Evolutionary conservation across 192 early-diverging fungal genomes (phyloP).

Genomic region (Coemansia sp.): DNA sequence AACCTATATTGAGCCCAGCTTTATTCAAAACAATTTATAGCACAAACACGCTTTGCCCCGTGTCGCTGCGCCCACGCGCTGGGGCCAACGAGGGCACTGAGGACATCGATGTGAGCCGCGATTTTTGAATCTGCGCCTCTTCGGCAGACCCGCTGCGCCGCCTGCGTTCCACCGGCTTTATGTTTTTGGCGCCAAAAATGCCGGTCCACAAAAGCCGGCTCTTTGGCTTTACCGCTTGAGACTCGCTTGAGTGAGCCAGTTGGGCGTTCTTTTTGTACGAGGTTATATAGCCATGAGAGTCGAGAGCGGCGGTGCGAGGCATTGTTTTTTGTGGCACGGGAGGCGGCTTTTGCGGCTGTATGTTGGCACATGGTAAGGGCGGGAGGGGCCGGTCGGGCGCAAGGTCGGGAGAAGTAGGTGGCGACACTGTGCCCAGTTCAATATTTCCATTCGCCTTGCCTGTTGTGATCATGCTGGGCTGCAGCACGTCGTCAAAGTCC

Average conservation of each 20-base stretch:
- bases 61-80: not conserved
- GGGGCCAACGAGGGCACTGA: conserved; percentile 9
- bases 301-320: conserved; percentile 18
- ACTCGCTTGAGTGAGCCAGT: conserved; percentile 1
- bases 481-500: conserved; percentile 42
- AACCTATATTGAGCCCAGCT: no score
- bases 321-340: not conserved
- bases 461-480: not conserved
- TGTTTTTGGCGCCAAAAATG: conserved; percentile 41
- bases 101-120: conserved; percentile 4
- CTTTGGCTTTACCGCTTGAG: conserved; percentile 11
- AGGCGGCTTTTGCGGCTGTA: conserved; percentile 1
- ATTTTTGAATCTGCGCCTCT: not conserved
- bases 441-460: not conserved
- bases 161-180: conserved; percentile 9
- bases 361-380: conserved; percentile 7
- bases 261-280: conserved; percentile 32
- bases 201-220: conserved; percentile 32
- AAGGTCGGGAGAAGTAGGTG: conserved; percentile 32
- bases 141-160: conserved; percentile 13
- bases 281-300: conserved; percentile 36
- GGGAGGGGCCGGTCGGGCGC: conserved; percentile 18
- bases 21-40: not conserved
- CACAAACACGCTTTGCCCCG: conserved; percentile 7
- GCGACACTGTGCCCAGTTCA: conserved; percentile 33